phyloP scores from a whole-genome alignment of 108 stramenopile species.

The Skeletonema potamos region DNA sequence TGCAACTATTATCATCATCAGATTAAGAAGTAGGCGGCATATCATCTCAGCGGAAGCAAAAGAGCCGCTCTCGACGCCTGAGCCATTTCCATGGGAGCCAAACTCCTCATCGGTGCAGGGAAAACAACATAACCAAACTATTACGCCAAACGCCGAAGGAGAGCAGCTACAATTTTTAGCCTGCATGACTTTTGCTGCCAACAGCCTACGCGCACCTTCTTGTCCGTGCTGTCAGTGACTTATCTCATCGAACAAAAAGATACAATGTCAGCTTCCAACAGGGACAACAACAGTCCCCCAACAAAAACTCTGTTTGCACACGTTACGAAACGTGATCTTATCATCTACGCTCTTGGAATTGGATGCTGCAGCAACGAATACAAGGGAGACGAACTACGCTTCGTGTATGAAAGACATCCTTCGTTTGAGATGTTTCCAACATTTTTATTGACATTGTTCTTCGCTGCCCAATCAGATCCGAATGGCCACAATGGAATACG shows the following conservation, averaged over 20 bases:
- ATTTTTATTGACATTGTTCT: slow-evolving; percentile 55
- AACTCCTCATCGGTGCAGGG: not conserved
- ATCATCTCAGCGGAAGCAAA: not conserved
- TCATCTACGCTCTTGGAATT: slow-evolving; percentile 74
- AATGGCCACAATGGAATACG: slow-evolving; percentile 39
- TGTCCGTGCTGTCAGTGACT: slow-evolving; percentile 51
- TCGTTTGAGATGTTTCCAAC: slow-evolving; percentile 65
- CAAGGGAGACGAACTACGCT: slow-evolving; percentile 51
- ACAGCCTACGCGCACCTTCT: slow-evolving; percentile 45
- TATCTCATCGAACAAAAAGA: not conserved
- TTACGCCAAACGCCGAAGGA: not conserved
- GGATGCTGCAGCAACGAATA: slow-evolving; percentile 55
- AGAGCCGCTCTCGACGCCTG: not conserved
- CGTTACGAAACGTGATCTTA: slow-evolving; percentile 50
- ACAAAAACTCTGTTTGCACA: slow-evolving; percentile 10
- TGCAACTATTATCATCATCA: not conserved
- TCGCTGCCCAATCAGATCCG: slow-evolving; percentile 40
- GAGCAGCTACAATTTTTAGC: slow-evolving; percentile 50
- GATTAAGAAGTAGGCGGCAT: not conserved
- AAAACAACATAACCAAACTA: not conserved
- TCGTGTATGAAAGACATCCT: slow-evolving; percentile 62
- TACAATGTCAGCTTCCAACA: not conserved
- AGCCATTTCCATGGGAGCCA: slow-evolving; percentile 20
- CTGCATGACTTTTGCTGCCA: slow-evolving; percentile 59
- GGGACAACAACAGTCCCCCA: not conserved